These are phyloP conservation scores for Panellus pusillus DNA, from an alignment of 768 basidiomycete species.

Conservation along the genomic window DNA sequence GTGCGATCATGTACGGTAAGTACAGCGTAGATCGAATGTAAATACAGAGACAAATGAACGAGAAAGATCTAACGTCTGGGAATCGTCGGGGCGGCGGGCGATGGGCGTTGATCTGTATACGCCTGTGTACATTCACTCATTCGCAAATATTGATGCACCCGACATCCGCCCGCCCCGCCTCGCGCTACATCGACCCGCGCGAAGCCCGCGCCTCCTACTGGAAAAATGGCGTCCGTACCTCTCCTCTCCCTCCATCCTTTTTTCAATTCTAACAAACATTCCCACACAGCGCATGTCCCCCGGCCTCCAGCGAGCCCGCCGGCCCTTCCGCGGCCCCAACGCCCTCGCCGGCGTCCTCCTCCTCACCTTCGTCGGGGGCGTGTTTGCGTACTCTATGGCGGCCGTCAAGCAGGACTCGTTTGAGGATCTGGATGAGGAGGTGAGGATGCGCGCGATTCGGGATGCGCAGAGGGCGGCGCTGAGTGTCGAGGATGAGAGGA, in stretches of 20 bases:
- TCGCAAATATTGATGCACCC: too few relatives aligned
- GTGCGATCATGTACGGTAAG: too few relatives aligned
- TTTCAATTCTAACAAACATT: too few relatives aligned
- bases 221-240: slow-evolving; percentile 17
- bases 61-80: too few relatives aligned
- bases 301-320: slow-evolving; percentile 84
- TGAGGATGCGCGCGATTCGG: slow-evolving; percentile 37
- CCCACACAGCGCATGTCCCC: slow-evolving; percentile 72
- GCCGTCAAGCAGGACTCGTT: slow-evolving; percentile 95
- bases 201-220: slow-evolving; percentile 19
- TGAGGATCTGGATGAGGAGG: slow-evolving; percentile 82
- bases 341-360: slow-evolving; percentile 73
- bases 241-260: neutral
- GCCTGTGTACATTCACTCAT: too few relatives aligned
- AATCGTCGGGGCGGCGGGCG: too few relatives aligned
- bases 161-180: too few relatives aligned
- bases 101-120: too few relatives aligned
- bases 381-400: slow-evolving; percentile 91
- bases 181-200: slow-evolving; percentile 13
- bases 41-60: too few relatives aligned
- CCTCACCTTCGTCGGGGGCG: slow-evolving; percentile 71
- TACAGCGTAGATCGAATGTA: too few relatives aligned
- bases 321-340: slow-evolving; percentile 79
- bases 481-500: slow-evolving; percentile 32
- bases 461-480: slow-evolving; percentile 25